A percentile compares a stretch with the other conserved stretches of the same genome.
These are phyloP conservation scores for Daldinia grandis DNA, from an alignment of 495 filamentous ascomycete species.

Conservation along the genomic window DNA sequence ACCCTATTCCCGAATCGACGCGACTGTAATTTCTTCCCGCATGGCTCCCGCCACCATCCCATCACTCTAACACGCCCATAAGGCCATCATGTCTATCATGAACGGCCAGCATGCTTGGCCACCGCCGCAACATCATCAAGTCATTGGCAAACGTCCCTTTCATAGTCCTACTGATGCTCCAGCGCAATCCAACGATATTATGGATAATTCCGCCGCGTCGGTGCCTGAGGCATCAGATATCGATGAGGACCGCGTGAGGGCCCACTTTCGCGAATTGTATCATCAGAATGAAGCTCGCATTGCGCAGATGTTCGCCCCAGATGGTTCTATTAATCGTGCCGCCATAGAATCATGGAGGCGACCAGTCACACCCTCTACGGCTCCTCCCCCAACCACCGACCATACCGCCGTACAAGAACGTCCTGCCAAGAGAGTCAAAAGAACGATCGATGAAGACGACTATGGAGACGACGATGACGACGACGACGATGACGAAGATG, in stretches of 20 bases:
- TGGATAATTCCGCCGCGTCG: constrained; percentile 52
- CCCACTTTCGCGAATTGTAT: constrained; percentile 55
- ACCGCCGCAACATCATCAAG: constrained; percentile 47
- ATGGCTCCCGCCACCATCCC: constrained; percentile 55
- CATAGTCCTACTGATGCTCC: constrained; percentile 50
- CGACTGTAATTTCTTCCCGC: constrained; percentile 56
- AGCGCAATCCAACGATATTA: constrained; percentile 48
- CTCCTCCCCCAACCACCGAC: constrained; percentile 57
- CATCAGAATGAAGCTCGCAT: constrained; percentile 52
- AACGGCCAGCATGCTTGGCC: constrained; percentile 61
- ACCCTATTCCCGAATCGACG: constrained; percentile 53
- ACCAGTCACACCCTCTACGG: constrained; percentile 42
- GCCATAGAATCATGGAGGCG: constrained; percentile 53
- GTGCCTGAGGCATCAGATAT: constrained; percentile 63
- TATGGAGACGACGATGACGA: constrained; percentile 89
- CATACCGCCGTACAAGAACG: constrained; percentile 57
- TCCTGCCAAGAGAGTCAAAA: constrained; percentile 59
- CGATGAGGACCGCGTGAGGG: constrained; percentile 55
- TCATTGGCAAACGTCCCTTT: constrained; percentile 47
- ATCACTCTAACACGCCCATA: constrained; percentile 46
- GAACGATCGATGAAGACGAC: constrained; percentile 75
- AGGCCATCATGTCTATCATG: constrained; percentile 59
- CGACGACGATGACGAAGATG: constrained; percentile 69
- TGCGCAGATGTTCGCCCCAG: constrained; percentile 79
- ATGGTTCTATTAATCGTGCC: constrained; percentile 65